Evolutionary conservation across 768 basidiomycete species (phyloP), one percentile per base, ranked within the genome.

Genomic region (Russula brevipes): DNA sequence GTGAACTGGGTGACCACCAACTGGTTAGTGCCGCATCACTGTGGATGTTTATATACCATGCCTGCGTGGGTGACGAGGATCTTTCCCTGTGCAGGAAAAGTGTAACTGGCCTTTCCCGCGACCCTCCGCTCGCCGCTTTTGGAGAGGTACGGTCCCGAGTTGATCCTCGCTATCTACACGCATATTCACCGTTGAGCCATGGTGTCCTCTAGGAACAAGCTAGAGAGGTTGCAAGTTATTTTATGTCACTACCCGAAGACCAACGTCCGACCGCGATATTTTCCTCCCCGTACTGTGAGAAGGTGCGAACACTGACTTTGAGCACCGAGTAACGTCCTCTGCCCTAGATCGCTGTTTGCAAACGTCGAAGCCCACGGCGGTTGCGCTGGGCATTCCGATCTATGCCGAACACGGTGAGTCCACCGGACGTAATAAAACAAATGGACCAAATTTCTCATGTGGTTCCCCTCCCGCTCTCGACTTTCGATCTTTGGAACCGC

Each of bases 341-440:
- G 16, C 31, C 45, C 38, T 67, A 92, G 90, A 94, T 75, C 88
- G 92, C n/a, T 94, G 92, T 72, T 76, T 94, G 30, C 91, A 94
- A 71, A 94, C 92, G 0, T 75, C 86, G 1, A 77, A 80, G 38
- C 91, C 92, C 2, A 75, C 80, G 3, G 82, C 92, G 16, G 72
- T 76, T 44, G 81, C 82, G 0, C 78, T 94, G 19, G 75, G 77
- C 14, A 64, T 92, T 4, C 89, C 91, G 0, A 81, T 94, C 56
- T 87, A 82, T 65, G 81, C 88, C 14, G 92, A 94, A 69, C 91
- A 92, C 67, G 92, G 91, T 85, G 64, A 55, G 75, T 68, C 42
- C 24, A 24, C 24, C 24, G 1, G 24, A 24, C 24, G 24, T 24
- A 24, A 24, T 24, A 24, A 24, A 24, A 24, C 24, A 24, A 24